Conservation (phyloP, 306 rosid species). For the Cicer pinnatifidum region DNA sequence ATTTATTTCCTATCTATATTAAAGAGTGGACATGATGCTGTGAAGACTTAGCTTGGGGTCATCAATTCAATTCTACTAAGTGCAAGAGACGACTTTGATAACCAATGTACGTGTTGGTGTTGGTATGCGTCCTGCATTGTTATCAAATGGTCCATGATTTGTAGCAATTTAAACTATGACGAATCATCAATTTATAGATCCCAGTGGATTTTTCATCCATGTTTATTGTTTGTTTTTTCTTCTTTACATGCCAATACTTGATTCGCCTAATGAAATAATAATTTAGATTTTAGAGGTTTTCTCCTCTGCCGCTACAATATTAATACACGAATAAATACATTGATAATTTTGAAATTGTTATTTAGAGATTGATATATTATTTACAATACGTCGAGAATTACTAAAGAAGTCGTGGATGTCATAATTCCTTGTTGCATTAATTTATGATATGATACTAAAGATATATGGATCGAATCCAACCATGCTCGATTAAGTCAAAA, state of each 20-base stretch:
- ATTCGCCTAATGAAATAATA: conserved; percentile 28
- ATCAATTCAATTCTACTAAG: conserved; percentile 9
- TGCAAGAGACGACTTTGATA: conserved; percentile 73
- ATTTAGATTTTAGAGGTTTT: conserved; percentile 1
- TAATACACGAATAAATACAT: too few relatives aligned
- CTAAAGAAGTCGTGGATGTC: background rate
- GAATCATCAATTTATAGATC: conserved; percentile 20
- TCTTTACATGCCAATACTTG: conserved; percentile 20
- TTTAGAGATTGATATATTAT: conserved; percentile 1
- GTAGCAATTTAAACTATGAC: conserved; percentile 35
- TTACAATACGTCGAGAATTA: background rate
- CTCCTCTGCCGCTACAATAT: background rate
- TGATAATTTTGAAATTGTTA: background rate
- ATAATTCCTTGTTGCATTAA: background rate
- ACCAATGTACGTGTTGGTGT: conserved; percentile 71
- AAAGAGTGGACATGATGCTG: conserved; percentile 54
- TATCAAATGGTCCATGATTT: conserved; percentile 34
- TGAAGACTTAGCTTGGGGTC: conserved; percentile 39
- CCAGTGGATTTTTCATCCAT: conserved; percentile 8
- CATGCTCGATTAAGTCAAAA: background rate
- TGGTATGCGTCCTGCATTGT: conserved; percentile 87
- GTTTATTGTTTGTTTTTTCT: background rate
- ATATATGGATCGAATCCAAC: conserved; percentile 4
- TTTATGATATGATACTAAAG: background rate
- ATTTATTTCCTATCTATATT: conserved; percentile 12